Evolutionary conservation across 495 filamentous ascomycete species (phyloP).

Genomic region (Penicillium ochrochloron): DNA sequence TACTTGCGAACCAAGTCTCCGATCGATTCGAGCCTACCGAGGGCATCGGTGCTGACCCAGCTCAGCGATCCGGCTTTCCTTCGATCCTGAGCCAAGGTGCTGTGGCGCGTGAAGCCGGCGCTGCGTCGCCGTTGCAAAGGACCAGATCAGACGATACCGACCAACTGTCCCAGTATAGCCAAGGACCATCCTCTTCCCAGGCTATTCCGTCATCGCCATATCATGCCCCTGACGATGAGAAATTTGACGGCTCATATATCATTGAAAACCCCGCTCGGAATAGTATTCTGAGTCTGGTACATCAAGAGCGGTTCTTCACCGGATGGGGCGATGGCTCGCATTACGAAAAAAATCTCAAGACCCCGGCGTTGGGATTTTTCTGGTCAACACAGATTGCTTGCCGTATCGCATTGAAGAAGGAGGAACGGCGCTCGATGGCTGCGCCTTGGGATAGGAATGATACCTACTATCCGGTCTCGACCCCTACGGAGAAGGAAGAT

Average conservation of each 20-base stretch:
- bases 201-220: constrained; percentile 36
- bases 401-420: constrained; percentile 78
- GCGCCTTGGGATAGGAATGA: constrained; percentile 4
- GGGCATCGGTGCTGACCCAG: not conserved
- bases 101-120: constrained; percentile 24
- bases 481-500: constrained; percentile 19
- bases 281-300: constrained; percentile 69
- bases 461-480: constrained; percentile 14
- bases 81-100: constrained; percentile 24
- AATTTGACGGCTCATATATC: constrained; percentile 46
- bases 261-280: constrained; percentile 44
- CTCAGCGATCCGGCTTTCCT: constrained; percentile 20
- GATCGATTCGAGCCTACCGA: constrained; percentile 69
- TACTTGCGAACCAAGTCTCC: constrained; percentile 94
- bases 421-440: constrained; percentile 26
- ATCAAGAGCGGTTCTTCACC: constrained; percentile 92
- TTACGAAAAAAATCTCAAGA: constrained; percentile 60
- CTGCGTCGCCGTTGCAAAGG: constrained; percentile 30
- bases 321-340: constrained; percentile 76
- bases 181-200: constrained; percentile 35
- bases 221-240: constrained; percentile 41
- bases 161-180: constrained; percentile 22
- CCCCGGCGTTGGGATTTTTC: constrained; percentile 81
- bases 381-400: constrained; percentile 88
- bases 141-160: constrained; percentile 20